Evolutionary conservation across 2,329 filamentous ascomycete species (phyloP), one percentile per base, ranked within the genome.

Genomic region (Alternaria incomplexa): DNA sequence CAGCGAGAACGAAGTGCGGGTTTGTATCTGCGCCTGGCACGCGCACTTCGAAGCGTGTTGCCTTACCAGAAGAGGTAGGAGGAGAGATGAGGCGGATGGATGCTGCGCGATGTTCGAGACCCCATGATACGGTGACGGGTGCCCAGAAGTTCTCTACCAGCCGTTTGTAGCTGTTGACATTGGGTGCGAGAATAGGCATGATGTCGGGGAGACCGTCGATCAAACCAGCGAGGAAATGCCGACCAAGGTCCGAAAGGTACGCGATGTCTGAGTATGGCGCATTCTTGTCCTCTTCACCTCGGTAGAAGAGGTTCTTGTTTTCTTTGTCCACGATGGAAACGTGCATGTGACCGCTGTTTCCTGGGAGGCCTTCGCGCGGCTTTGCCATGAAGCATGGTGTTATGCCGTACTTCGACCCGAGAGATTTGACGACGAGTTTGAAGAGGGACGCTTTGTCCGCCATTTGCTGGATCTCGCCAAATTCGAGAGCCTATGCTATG

Each of bases 131-230:
- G 0, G 95, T 97, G 6, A 99, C 96, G 0, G 96, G 96, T 0
- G 96, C 96, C 96, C 96, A 99, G 82, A 97, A 98, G 82, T 98
- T 98, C 84, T 99, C 96, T 3, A 99, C 96, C 0, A 99, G 87
- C 4, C 96, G 90, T 83, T 99, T 99, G 85, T 99, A 99, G 65
- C 93, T 97, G 85, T 99, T 99, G 76, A 99, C 88, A 1, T 93
- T 99, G 0, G 96, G 96, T 1, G 95, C 96, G 12, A 99, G 85
- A 62, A 98, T 85, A 1, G 96, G 96, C 96, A 99, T 99, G 70
- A 98, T 89, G 75, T 97, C 93, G 3, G 96, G 93, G 5, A 99
- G 86, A 13, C 95, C 96, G 23, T 93, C 90, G 0, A 99, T 86
- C 2, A 99, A 81, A 8, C 96, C 96, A 0, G 96, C 96, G 1